These are phyloP conservation scores for Penicillium goetzii DNA, from an alignment of 495 filamentous ascomycete species.

Conservation along the genomic window DNA sequence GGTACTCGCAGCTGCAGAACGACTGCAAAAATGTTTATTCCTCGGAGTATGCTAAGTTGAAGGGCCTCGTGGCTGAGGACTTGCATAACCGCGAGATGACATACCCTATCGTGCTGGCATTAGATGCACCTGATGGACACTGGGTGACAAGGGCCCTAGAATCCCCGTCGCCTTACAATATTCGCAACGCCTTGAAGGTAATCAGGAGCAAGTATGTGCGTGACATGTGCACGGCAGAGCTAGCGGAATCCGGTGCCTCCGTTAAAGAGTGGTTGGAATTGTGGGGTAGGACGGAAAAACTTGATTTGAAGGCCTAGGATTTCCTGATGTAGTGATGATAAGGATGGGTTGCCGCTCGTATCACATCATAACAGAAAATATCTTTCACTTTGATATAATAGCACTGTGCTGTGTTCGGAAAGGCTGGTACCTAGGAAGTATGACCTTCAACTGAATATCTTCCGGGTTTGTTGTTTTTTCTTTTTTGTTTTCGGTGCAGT, in stretches of 20 bases:
- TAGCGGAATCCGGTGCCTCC: not conserved
- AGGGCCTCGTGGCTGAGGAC: not conserved
- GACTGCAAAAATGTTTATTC: not conserved
- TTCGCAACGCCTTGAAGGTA: not conserved
- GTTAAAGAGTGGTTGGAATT: conserved; percentile 1
- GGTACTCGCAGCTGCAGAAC: not conserved
- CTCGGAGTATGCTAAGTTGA: not conserved
- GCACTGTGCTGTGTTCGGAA: not conserved
- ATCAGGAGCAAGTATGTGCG: not conserved
- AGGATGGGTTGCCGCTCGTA: not conserved
- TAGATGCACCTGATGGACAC: not conserved
- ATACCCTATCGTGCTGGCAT: not conserved
- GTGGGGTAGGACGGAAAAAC: not conserved
- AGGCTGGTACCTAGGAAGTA: no score
- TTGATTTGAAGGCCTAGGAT: not conserved
- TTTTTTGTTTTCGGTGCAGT: no score
- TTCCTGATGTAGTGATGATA: not conserved
- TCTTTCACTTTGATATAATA: not conserved
- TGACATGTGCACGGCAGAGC: not conserved
- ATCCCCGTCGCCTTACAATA: not conserved
- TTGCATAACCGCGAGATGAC: conserved; percentile 1
- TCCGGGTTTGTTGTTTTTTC: no score
- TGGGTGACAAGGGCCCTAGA: not conserved
- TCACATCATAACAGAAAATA: not conserved
- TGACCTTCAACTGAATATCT: not conserved